Conservation (phyloP, 768 basidiomycete genomes). For the Panaeolus papilionaceus region DNA sequence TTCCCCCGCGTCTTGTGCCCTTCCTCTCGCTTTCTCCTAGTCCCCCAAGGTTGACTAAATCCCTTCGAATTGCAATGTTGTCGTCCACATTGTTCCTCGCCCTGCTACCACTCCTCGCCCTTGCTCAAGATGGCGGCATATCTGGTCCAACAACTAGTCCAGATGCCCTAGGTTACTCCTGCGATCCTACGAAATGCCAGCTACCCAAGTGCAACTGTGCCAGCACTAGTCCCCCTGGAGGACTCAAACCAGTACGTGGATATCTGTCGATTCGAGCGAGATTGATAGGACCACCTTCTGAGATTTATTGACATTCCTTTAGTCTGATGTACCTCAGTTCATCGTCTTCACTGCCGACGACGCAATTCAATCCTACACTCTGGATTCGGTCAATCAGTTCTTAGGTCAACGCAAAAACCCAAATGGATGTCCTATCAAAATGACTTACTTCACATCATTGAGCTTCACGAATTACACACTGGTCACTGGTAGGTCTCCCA, state of each 20-base stretch:
- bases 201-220: slow-evolving; percentile 78
- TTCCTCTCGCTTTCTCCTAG: slow-evolving; percentile 6
- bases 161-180: slow-evolving; percentile 70
- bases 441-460: slow-evolving; percentile 78
- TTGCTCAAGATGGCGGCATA: slow-evolving; percentile 60
- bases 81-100: slow-evolving; percentile 32
- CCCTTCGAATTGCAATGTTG: slow-evolving; percentile 24
- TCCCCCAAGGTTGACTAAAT: not conserved
- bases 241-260: slow-evolving; percentile 61
- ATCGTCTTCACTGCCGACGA: slow-evolving; percentile 80
- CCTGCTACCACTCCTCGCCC: slow-evolving; percentile 40
- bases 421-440: slow-evolving; percentile 75
- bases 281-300: slow-evolving; percentile 2
- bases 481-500: slow-evolving; percentile 53
- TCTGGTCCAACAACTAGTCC: slow-evolving; percentile 57
- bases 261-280: slow-evolving; percentile 11
- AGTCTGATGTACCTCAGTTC: slow-evolving; percentile 70
- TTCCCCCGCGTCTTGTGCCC: slow-evolving; percentile 1
- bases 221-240: slow-evolving; percentile 75
- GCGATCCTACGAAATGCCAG: slow-evolving; percentile 67
- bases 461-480: slow-evolving; percentile 80
- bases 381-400: slow-evolving; percentile 78
- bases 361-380: slow-evolving; percentile 78
- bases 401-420: slow-evolving; percentile 77
- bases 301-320: slow-evolving; percentile 9